A percentile compares a stretch with the other conserved stretches of the same genome.
These are phyloP conservation scores for Colletotrichum camelliae DNA, from an alignment of 2,329 filamentous ascomycete species.

Conservation along the genomic window DNA sequence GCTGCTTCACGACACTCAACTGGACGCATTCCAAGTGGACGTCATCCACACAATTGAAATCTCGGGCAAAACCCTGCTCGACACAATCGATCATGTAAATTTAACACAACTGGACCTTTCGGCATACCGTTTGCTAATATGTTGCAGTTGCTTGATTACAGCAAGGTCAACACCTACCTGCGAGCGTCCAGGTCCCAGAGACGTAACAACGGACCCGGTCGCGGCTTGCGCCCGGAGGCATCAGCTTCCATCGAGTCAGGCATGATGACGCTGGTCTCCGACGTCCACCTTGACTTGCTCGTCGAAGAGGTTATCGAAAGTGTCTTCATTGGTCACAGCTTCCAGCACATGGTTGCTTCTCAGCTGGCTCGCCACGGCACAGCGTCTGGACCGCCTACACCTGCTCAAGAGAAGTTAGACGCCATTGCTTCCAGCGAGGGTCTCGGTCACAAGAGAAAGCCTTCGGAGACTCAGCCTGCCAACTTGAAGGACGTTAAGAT, in stretches of 20 bases:
- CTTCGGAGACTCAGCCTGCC: slow-evolving; percentile 20
- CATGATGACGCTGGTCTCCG: slow-evolving; percentile 32
- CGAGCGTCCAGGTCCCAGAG: slow-evolving; percentile 18
- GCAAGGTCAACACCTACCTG: slow-evolving; percentile 51
- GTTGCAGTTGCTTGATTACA: slow-evolving; percentile 47
- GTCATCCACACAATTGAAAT: slow-evolving; percentile 52
- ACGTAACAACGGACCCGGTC: slow-evolving; percentile 23
- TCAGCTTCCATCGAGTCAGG: slow-evolving; percentile 21
- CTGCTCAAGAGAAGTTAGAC: slow-evolving; percentile 20
- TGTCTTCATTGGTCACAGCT: slow-evolving; percentile 41
- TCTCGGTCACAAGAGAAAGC: not conserved
- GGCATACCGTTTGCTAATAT: not conserved
- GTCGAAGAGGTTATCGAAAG: slow-evolving; percentile 46
- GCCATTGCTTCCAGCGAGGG: slow-evolving; percentile 20
- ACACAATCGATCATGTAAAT: slow-evolving; percentile 52
- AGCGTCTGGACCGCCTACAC: slow-evolving; percentile 14
- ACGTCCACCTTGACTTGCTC: slow-evolving; percentile 38
- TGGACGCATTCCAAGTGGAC: slow-evolving; percentile 45
- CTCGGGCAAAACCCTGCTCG: slow-evolving; percentile 52
- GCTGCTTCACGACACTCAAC: slow-evolving; percentile 50
- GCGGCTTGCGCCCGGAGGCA: not conserved
- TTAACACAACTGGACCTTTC: accelerated
- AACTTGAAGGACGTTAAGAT: slow-evolving; percentile 35
- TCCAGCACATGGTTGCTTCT: slow-evolving; percentile 34
- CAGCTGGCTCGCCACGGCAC: slow-evolving; percentile 35